Percentiles rank a stretch among this genome's conserved stretches.
Conservation (phyloP, 2,329 filamentous ascomycete species). For the Hypoxylon sp. region DNA sequence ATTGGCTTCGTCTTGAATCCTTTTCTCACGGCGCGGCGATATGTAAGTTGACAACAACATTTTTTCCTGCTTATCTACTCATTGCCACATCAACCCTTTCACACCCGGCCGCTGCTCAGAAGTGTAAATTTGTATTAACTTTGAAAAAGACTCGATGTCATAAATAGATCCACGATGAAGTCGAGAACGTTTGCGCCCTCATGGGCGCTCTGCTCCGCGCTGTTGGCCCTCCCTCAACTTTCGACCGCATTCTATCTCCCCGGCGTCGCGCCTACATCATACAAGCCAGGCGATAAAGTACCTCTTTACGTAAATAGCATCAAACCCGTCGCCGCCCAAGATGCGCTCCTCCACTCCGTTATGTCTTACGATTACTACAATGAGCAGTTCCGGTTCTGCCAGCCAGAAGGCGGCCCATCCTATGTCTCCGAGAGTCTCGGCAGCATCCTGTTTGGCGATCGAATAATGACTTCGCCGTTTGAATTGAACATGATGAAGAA, state of each 20-base stretch:
- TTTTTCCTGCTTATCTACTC: constrained; percentile 16
- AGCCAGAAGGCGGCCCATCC: constrained; percentile 81
- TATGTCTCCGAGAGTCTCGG: constrained; percentile 90
- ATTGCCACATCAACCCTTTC: not conserved
- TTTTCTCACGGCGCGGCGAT: constrained; percentile 35
- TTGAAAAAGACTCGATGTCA: constrained; percentile 35
- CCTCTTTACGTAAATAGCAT: constrained; percentile 94
- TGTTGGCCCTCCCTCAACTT: constrained; percentile 68
- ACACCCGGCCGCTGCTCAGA: not conserved
- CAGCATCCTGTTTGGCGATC: constrained; percentile 96
- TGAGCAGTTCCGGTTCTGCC: constrained; percentile 88
- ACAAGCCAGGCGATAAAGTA: constrained; percentile 83
- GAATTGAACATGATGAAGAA: constrained; percentile 89
- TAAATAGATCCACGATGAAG: constrained; percentile 59
- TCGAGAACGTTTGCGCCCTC: constrained; percentile 62
- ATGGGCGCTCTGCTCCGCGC: constrained; percentile 65
- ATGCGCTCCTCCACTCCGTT: constrained; percentile 89
- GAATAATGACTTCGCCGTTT: constrained; percentile 97
- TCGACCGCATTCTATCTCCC: constrained; percentile 92
- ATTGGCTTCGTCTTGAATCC: constrained; percentile 42
- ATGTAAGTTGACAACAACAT: constrained; percentile 37
- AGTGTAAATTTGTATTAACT: constrained; percentile 17
- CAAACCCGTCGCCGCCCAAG: constrained; percentile 84
- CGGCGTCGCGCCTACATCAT: constrained; percentile 93
- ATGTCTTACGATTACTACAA: constrained; percentile 98